Base-by-base conservation (phyloP, 164 flowering plant species). In the Berberis vulgaris region DNA sequence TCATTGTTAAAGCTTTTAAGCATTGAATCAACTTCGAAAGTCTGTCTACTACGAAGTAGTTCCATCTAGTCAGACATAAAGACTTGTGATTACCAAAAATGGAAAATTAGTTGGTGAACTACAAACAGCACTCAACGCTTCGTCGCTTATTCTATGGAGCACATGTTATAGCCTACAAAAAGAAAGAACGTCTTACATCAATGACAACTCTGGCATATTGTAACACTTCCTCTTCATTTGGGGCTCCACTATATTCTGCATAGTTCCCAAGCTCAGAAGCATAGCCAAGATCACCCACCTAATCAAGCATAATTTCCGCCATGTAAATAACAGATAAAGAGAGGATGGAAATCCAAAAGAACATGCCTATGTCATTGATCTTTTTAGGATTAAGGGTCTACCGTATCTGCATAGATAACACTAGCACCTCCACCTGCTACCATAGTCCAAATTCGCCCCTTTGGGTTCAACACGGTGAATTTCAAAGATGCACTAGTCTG, bases 171-270 rank as follows among this genome's bases (percentile, higher is more conserved):
- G 1, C 10, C 10, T 3, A 7, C n/a, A 11, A 52, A 52, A 10
- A 10, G 54, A 4, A 10, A 6, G 54, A 52, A 52, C 13, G 10
- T 52, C 85, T 80, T 84, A 91, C 97, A 79, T 91, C 96, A 75
- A 91, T 83, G 10, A 88, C 97, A 61, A 91, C 97, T 83, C 97
- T 79, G 66, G 97, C 97, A 76, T 90, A 90, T 73, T 90, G 95
- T 84, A 90, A 74, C 11, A 90, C 97, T 74, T 90, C 97, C 61
- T 85, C 91, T 72, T 91, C 97, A 54, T 88, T 91, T 47, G 97
- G 97, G 55, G 97, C 97, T 61, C 97, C 97, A 82, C 97, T 91
- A 56, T 91, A 91, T 75, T 91, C 97, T n/a, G 97, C 97, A 77
- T 91, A 91, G 74, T 91, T 91, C 54, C 97, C 97, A 54, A 91